A percentile compares a stretch with the other conserved stretches of the same genome.
These are phyloP conservation scores for Cucurbitaria berberidis DNA, from an alignment of 2,329 filamentous ascomycete species.

Conservation along the genomic window DNA sequence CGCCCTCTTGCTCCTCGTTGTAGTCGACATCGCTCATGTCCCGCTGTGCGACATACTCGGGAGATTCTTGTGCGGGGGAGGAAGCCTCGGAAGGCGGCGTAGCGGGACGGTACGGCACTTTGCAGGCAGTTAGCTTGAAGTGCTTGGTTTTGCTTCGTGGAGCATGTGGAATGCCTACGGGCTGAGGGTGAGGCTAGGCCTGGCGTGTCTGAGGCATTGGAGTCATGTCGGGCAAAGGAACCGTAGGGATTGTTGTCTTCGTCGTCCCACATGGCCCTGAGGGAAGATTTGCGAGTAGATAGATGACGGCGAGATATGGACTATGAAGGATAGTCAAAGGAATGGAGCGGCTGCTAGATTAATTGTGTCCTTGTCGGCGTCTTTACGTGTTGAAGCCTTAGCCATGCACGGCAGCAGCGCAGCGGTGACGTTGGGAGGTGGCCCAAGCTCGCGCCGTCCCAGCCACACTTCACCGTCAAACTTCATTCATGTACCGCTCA, in stretches of 20 bases:
- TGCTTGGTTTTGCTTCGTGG: not conserved
- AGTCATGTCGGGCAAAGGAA: conserved; percentile 87
- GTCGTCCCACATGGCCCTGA: conserved; percentile 87
- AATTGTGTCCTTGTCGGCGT: not conserved
- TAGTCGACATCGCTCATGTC: conserved; percentile 67
- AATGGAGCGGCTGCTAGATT: not conserved
- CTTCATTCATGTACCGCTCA: not conserved
- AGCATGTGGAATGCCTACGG: conserved; percentile 36
- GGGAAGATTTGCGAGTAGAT: not conserved
- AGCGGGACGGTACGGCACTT: conserved; percentile 59
- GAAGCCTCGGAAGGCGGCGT: conserved; percentile 75
- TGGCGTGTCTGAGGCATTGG: conserved; percentile 68
- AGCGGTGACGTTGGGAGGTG: not conserved
- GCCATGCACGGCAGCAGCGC: conserved; percentile 4
- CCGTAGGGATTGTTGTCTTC: conserved; percentile 99
- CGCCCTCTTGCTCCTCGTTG: conserved; percentile 56
- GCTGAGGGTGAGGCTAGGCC: conserved; percentile 49
- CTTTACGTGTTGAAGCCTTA: conserved; percentile 3
- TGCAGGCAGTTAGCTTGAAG: conserved; percentile 12
- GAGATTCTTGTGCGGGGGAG: conserved; percentile 70
- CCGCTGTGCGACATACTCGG: conserved; percentile 61
- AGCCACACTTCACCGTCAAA: not conserved
- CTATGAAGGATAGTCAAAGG: not conserved
- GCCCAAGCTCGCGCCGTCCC: not conserved
- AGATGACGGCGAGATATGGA: not conserved